These are phyloP conservation scores for Claviceps maximensis DNA, from an alignment of 2,329 filamentous ascomycete genomes.

Conservation along the genomic window DNA sequence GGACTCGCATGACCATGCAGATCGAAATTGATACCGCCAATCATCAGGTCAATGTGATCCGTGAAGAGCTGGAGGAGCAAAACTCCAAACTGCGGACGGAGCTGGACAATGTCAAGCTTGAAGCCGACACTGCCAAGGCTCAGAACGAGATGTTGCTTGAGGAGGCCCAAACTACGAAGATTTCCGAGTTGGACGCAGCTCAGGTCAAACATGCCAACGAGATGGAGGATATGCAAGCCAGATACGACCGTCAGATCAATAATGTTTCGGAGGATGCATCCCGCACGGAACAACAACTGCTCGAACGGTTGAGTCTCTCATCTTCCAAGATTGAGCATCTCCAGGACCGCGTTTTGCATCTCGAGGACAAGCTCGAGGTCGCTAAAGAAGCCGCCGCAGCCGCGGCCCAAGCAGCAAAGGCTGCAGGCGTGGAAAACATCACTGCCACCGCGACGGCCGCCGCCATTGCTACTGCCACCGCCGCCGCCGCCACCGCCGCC, in stretches of 20 bases:
- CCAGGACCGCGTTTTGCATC: constrained; percentile 68
- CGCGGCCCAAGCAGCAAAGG: constrained; percentile 62
- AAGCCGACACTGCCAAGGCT: constrained; percentile 67
- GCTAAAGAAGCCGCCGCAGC: constrained; percentile 77
- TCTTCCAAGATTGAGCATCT: constrained; percentile 76
- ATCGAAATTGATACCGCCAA: constrained; percentile 73
- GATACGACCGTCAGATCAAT: constrained; percentile 60
- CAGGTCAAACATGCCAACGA: constrained; percentile 50
- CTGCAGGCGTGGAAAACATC: constrained; percentile 30
- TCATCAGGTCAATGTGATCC: constrained; percentile 71
- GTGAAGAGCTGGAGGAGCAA: constrained; percentile 71
- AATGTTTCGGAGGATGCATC: constrained; percentile 72
- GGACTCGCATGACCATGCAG: constrained; percentile 66
- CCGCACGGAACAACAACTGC: constrained; percentile 63
- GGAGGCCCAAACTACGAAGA: constrained; percentile 59
- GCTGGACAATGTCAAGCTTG: constrained; percentile 63
- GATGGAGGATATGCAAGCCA: constrained; percentile 60
- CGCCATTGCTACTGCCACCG: constrained; percentile 1
- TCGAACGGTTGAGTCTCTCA: constrained; percentile 69
- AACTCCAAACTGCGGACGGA: constrained; percentile 58
- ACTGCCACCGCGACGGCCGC: constrained; percentile 6
- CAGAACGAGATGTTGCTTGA: constrained; percentile 76
- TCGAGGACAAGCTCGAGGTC: constrained; percentile 86
- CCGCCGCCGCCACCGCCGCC: background rate
- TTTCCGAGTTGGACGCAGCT: constrained; percentile 37